These are phyloP conservation scores for Fraxinus baroniana DNA, from an alignment of 305 asterid species.

Conservation along the genomic window DNA sequence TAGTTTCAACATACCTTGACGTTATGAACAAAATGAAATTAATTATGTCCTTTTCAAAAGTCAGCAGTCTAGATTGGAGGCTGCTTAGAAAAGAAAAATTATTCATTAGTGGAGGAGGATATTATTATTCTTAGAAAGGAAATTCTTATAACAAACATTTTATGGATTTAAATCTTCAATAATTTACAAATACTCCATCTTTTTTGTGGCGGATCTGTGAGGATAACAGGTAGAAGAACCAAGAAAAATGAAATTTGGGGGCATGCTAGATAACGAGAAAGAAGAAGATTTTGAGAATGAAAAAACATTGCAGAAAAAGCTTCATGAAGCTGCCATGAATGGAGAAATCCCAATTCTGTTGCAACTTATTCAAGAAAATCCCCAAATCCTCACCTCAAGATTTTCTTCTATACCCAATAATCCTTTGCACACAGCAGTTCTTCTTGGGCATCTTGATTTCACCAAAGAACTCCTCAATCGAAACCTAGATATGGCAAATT, in stretches of 20 bases:
- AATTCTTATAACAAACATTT: neutral
- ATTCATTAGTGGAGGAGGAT: neutral
- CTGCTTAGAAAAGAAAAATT: neutral
- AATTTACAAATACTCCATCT: neutral
- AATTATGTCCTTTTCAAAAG: neutral
- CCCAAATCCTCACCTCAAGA: constrained; percentile 18
- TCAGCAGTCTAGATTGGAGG: constrained; percentile 20
- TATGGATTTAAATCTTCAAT: neutral
- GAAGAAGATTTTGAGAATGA: constrained; percentile 11
- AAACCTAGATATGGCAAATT: constrained; percentile 24
- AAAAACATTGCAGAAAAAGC: constrained; percentile 3
- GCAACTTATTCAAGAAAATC: constrained; percentile 19
- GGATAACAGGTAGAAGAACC: neutral
- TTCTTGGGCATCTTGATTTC: constrained; percentile 31
- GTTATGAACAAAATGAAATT: neutral
- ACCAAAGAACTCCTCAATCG: constrained; percentile 19
- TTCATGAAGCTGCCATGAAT: constrained; percentile 19
- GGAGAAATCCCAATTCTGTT: constrained; percentile 20
- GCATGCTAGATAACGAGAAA: constrained; percentile 18
- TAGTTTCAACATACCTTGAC: neutral
- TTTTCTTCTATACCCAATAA: constrained; percentile 10
- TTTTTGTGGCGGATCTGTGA: neutral
- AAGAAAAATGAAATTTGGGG: constrained; percentile 22
- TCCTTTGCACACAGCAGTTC: constrained; percentile 32
- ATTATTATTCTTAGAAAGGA: neutral